Conservation (phyloP, 306 rosid genomes). For the Casuarina cunninghamiana region DNA sequence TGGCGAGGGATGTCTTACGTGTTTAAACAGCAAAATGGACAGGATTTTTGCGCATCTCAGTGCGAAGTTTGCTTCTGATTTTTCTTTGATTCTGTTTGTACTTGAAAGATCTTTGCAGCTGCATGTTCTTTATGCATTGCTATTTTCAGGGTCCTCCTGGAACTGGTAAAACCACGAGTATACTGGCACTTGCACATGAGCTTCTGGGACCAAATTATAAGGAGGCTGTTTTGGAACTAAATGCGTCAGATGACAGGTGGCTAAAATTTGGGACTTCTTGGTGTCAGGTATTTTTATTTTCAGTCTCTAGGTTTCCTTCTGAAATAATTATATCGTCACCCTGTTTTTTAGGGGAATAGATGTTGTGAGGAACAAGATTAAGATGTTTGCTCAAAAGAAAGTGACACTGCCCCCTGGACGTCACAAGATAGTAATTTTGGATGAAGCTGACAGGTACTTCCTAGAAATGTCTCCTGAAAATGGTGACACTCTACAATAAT, state of each 20-base stretch:
- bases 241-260: conserved; percentile 95
- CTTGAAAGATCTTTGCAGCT: conserved; percentile 3
- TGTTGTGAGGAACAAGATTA: conserved; percentile 96
- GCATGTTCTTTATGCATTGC: conserved; percentile 7
- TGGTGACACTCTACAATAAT: neutral
- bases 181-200: conserved; percentile 91
- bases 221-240: conserved; percentile 91
- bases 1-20: neutral
- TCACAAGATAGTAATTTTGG: conserved; percentile 86
- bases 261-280: conserved; percentile 9
- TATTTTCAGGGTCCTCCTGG: conserved; percentile 91
- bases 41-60: neutral
- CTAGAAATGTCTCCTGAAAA: neutral
- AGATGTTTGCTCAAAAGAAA: conserved; percentile 96
- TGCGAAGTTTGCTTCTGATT: neutral
- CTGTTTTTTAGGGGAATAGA: conserved; percentile 73
- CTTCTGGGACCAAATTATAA: conserved; percentile 78
- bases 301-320: neutral
- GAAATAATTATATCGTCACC: neutral
- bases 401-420: conserved; percentile 79
- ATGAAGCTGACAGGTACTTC: conserved; percentile 91
- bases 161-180: conserved; percentile 90
- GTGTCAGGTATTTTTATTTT: neutral
- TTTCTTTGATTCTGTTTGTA: neutral
- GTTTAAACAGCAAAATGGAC: neutral